Conservation (phyloP, 345 rosid genomes). For the Populus simonii region DNA sequence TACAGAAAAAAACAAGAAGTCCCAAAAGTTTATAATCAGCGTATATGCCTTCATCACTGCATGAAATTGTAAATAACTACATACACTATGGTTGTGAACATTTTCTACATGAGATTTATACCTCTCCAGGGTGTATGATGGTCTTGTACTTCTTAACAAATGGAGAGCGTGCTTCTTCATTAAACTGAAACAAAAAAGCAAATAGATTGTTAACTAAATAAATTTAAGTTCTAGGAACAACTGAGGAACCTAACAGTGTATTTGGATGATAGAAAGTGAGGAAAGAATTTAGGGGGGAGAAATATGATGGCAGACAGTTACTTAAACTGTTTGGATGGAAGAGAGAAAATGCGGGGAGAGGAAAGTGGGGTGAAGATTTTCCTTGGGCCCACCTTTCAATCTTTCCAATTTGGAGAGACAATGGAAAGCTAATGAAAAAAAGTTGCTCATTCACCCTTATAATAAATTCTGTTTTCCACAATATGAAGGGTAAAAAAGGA, state of each 20-base stretch:
- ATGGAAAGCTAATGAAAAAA: background rate
- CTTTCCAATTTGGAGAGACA: background rate
- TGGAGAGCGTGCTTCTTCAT: slow-evolving; percentile 98
- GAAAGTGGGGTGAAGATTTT: background rate
- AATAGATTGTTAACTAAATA: background rate
- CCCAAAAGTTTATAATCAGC: background rate
- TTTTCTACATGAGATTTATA: slow-evolving; percentile 17
- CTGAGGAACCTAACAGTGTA: background rate
- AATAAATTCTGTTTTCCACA: background rate
- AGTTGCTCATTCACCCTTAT: background rate
- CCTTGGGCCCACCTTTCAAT: background rate
- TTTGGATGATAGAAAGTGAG: background rate
- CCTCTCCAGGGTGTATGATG: slow-evolving; percentile 99
- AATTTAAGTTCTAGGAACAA: background rate
- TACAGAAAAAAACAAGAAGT: background rate
- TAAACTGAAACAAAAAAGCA: slow-evolving; percentile 49
- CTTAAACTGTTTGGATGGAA: background rate
- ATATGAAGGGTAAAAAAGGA: background rate
- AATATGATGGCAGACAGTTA: background rate
- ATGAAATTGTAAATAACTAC: background rate
- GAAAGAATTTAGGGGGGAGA: background rate
- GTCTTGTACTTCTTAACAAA: slow-evolving; percentile 98
- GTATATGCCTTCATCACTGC: background rate
- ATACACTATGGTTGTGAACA: no score
- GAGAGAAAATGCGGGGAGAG: background rate